Conservation (phyloP, 179 eudicot genomes). For the Patellifolia procumbens region DNA sequence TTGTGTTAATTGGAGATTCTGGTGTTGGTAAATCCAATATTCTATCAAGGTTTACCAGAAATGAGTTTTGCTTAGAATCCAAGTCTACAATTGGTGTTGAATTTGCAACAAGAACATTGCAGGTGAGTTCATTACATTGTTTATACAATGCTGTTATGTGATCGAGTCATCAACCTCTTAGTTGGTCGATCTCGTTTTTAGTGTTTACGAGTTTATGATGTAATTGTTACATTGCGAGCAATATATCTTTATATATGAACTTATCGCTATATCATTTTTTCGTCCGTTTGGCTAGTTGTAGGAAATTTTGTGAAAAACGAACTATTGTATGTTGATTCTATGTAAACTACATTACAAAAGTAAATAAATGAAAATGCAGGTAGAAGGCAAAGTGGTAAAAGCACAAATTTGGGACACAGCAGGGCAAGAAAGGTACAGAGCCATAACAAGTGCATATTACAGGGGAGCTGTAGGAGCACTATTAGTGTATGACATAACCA, state of each 20-base stretch:
- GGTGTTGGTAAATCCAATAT: conserved; percentile 42
- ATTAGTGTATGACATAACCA: conserved; percentile 35
- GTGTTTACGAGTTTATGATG: neutral
- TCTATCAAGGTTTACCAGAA: conserved; percentile 36
- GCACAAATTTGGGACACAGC: conserved; percentile 45
- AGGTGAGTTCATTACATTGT: conserved; percentile 18
- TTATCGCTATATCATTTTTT: neutral
- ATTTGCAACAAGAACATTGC: conserved; percentile 38
- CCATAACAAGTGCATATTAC: conserved; percentile 43
- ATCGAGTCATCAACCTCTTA: neutral
- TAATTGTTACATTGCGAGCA: neutral
- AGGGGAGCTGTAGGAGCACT: conserved; percentile 42
- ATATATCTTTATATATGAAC: neutral
- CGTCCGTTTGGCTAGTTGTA: neutral
- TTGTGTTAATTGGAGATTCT: conserved; percentile 38
- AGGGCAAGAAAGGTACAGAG: conserved; percentile 43
- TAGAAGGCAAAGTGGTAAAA: conserved; percentile 38
- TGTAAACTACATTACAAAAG: too few species aligned
- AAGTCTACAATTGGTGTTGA: conserved; percentile 41
- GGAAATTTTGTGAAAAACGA: too few species aligned
- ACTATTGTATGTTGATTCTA: too few species aligned
- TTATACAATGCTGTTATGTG: neutral
- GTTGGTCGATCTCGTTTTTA: neutral
- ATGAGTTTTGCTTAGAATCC: conserved; percentile 40
- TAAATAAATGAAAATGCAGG: conserved; percentile 19